These are phyloP conservation scores for Fusarium miscanthi DNA, from an alignment of 2,329 filamentous ascomycete species.

Conservation along the genomic window DNA sequence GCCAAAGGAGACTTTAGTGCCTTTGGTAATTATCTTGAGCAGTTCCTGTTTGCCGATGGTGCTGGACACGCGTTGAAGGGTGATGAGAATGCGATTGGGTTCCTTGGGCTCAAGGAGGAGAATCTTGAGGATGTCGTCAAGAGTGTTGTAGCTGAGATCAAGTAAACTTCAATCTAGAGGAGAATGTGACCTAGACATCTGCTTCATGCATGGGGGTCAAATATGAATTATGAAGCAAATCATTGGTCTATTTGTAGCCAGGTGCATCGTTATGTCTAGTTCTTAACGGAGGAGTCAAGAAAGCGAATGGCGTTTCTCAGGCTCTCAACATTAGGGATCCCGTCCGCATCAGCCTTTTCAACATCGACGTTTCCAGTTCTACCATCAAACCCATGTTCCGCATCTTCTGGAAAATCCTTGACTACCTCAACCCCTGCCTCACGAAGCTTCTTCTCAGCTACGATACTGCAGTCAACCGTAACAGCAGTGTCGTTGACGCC, in stretches of 20 bases:
- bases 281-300: slow-evolving; percentile 4
- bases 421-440: slow-evolving; percentile 10
- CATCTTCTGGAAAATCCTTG: slow-evolving; percentile 32
- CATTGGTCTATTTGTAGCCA: not conserved
- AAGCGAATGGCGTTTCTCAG: slow-evolving; percentile 34
- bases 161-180: not conserved
- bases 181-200: fast-evolving
- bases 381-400: slow-evolving; percentile 38
- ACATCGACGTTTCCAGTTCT: slow-evolving; percentile 25
- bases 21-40: slow-evolving; percentile 11
- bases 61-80: not conserved
- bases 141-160: not conserved
- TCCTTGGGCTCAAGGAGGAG: not conserved
- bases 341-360: slow-evolving; percentile 19
- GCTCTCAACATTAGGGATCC: not conserved
- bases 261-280: not conserved
- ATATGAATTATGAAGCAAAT: not conserved
- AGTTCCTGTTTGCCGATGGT: slow-evolving; percentile 7
- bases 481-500: slow-evolving; percentile 40
- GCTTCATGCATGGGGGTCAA: fast-evolving
- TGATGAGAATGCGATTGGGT: not conserved
- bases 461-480: slow-evolving; percentile 26
- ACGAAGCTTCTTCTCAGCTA: slow-evolving; percentile 33
- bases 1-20: slow-evolving; percentile 5
- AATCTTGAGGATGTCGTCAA: not conserved